Conservation (phyloP, 2,329 filamentous ascomycete species). For the Penicillium sp. region DNA sequence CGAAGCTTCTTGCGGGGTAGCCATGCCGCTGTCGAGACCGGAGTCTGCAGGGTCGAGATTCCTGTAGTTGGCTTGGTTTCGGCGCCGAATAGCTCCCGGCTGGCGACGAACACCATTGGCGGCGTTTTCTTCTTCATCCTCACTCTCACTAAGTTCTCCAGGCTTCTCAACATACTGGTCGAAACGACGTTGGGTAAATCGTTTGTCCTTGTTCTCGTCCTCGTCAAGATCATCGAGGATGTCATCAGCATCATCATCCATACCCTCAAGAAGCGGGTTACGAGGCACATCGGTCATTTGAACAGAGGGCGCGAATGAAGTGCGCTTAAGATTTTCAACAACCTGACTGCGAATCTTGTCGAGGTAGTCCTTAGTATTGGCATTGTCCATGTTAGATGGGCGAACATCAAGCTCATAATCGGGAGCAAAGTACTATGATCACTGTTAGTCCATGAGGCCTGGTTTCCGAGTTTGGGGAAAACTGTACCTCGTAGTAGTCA, state of each 20-base stretch:
- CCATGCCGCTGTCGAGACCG: conserved; percentile 57
- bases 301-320: conserved; percentile 65
- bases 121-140: conserved; percentile 76
- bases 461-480: background rate
- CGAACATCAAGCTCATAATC: conserved; percentile 72
- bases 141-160: conserved; percentile 84
- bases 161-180: conserved; percentile 77
- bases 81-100: conserved; percentile 51
- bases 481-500: conserved; percentile 79
- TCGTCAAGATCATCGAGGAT: conserved; percentile 74
- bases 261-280: conserved; percentile 56
- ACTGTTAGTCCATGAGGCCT: conserved; percentile 28
- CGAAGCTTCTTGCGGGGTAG: conserved; percentile 49
- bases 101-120: conserved; percentile 72
- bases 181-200: conserved; percentile 79
- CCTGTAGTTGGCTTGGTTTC: conserved; percentile 65
- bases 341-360: conserved; percentile 70
- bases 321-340: conserved; percentile 68
- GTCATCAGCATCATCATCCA: conserved; percentile 69
- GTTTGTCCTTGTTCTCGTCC: conserved; percentile 81
- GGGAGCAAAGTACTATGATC: conserved; percentile 65
- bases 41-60: conserved; percentile 61
- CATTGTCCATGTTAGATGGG: conserved; percentile 74
- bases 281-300: conserved; percentile 68
- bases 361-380: conserved; percentile 69